Percentiles rank a stretch among this genome's conserved stretches.
These are phyloP conservation scores for Marasmius tenuissimus DNA, from an alignment of 1,284 basidiomycete species.

Conservation along the genomic window DNA sequence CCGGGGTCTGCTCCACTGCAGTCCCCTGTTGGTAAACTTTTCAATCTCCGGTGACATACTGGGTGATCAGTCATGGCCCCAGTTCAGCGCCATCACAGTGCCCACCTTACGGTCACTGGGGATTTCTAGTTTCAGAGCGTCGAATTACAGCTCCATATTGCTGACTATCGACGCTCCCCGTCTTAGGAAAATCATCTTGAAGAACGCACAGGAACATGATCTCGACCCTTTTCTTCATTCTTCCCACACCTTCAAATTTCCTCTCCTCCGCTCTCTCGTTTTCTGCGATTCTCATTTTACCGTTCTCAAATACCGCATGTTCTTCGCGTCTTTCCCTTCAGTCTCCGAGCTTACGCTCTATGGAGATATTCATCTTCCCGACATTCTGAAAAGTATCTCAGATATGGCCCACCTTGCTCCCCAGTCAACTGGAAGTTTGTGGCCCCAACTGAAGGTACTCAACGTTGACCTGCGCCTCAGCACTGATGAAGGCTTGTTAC, in stretches of 20 bases:
- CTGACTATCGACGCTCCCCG: conserved; percentile 31
- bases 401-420: conserved; percentile 6
- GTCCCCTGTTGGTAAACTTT: conserved; percentile 31
- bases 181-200: conserved; percentile 36
- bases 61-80: conserved; percentile 10
- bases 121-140: conserved; percentile 33
- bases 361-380: conserved; percentile 19
- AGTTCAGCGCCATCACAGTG: conserved; percentile 15
- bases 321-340: conserved; percentile 32
- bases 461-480: conserved; percentile 22
- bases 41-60: conserved; percentile 42
- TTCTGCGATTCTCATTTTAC: conserved; percentile 38
- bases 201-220: conserved; percentile 36
- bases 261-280: conserved; percentile 29
- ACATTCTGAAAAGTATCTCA: conserved; percentile 20
- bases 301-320: conserved; percentile 23
- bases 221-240: conserved; percentile 29
- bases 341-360: conserved; percentile 31
- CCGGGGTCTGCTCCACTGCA: conserved; percentile 28
- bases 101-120: conserved; percentile 35
- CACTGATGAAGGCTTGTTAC: conserved; percentile 19
- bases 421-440: conserved; percentile 20
- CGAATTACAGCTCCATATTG: conserved; percentile 32
- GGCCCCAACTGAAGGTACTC: conserved; percentile 35
- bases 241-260: conserved; percentile 24